Evolutionary conservation across 2,329 filamentous ascomycete species (phyloP).

Genomic region (Ophiocordyceps camponoti-rufipedis): DNA sequence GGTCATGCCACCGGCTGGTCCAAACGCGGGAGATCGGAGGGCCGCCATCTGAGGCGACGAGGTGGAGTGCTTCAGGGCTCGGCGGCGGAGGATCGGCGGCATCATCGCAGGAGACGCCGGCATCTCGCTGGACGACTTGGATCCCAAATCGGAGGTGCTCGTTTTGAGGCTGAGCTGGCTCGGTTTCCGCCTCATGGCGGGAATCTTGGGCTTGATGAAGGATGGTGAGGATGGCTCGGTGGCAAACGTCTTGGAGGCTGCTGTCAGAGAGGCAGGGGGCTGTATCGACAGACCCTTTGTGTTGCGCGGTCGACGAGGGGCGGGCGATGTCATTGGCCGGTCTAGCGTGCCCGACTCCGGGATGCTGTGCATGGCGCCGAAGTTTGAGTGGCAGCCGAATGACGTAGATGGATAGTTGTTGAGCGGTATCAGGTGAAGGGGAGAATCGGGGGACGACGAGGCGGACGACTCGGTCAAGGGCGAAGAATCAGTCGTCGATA

Average conservation of each 20-base stretch:
- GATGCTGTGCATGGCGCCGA: slow-evolving; percentile 18
- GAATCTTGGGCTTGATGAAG: slow-evolving; percentile 66
- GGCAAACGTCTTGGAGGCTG: slow-evolving; percentile 29
- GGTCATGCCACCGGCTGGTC: slow-evolving; percentile 43
- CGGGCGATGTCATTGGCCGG: slow-evolving; percentile 49
- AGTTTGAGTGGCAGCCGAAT: slow-evolving; percentile 27
- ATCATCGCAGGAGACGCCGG: slow-evolving; percentile 32
- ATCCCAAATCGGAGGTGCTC: slow-evolving; percentile 36
- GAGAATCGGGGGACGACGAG: slow-evolving; percentile 82
- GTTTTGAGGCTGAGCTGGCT: slow-evolving; percentile 67
- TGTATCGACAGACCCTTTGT: slow-evolving; percentile 74
- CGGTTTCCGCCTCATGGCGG: slow-evolving; percentile 53
- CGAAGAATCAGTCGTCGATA: slow-evolving; percentile 83
- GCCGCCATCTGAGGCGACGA: slow-evolving; percentile 50
- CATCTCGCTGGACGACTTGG: slow-evolving; percentile 30
- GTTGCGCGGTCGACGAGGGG: slow-evolving; percentile 57
- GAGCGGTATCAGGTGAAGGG: slow-evolving; percentile 53
- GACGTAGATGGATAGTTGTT: slow-evolving; percentile 47
- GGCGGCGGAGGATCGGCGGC: slow-evolving; percentile 40
- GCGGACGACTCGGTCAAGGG: slow-evolving; percentile 81
- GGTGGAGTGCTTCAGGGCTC: slow-evolving; percentile 47
- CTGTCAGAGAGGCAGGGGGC: slow-evolving; percentile 29
- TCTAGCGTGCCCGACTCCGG: slow-evolving; percentile 23
- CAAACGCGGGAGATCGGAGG: slow-evolving; percentile 39
- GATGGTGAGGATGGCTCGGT: slow-evolving; percentile 55